Evolutionary conservation across 441 rosid genomes (phyloP).

Genomic region (Metrosideros polymorpha): DNA sequence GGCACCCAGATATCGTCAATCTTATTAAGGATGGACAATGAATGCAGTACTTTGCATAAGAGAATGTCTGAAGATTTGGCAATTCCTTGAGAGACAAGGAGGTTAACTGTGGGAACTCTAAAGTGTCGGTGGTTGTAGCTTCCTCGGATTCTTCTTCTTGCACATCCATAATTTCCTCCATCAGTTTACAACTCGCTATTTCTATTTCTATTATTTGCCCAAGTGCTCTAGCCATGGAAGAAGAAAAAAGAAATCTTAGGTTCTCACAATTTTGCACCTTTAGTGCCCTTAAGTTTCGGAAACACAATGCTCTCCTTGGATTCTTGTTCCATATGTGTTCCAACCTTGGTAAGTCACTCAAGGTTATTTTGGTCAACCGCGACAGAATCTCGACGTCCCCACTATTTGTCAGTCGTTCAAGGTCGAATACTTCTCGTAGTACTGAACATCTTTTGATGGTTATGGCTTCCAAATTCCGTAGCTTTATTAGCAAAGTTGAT

Average conservation of each 20-base stretch:
- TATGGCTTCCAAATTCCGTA: not conserved
- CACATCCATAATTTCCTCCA: not conserved
- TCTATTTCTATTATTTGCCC: not conserved
- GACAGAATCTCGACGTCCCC: not conserved
- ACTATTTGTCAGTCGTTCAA: rapidly evolving
- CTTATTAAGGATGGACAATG: not conserved
- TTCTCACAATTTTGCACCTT: not conserved
- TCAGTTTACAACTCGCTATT: rapidly evolving
- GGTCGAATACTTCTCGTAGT: not conserved
- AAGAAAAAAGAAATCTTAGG: not conserved
- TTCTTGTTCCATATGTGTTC: not conserved
- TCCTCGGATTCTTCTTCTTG: not conserved
- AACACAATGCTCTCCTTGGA: rapidly evolving
- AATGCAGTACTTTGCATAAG: not conserved
- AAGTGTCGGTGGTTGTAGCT: too few species aligned
- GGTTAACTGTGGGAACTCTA: not conserved
- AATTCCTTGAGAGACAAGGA: not conserved
- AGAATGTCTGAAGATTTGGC: not conserved
- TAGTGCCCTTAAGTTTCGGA: not conserved
- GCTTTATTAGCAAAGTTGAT: not conserved
- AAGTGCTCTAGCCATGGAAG: not conserved
- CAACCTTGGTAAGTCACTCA: not conserved
- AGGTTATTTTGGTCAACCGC: not conserved
- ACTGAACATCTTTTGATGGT: not conserved
- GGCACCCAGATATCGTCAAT: not conserved